These are phyloP conservation scores for Metschnikowia continentalis DNA, from an alignment of 805 yeast species.

Conservation along the genomic window DNA sequence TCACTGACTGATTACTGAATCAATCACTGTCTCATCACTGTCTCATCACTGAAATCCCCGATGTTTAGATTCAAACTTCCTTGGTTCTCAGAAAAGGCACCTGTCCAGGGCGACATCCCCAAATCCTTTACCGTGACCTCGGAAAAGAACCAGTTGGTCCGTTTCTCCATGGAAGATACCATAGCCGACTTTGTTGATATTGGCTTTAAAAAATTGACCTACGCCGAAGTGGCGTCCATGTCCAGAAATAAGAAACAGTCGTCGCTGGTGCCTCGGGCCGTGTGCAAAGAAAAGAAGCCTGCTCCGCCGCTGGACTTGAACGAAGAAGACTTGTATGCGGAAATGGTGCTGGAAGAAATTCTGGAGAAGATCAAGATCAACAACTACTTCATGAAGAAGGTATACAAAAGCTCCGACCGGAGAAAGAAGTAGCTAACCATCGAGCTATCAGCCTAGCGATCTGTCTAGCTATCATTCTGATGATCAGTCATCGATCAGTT, in stretches of 20 bases:
- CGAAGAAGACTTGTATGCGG: constrained; percentile 5
- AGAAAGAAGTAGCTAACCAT: not conserved
- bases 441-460: too few relatives aligned
- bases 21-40: too few relatives aligned
- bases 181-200: constrained; percentile 36
- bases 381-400: constrained; percentile 19
- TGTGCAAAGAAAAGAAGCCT: not conserved
- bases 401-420: constrained; percentile 16
- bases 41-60: not conserved
- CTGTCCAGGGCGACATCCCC: constrained; percentile 19
- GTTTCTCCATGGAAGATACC: constrained; percentile 32
- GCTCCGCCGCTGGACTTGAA: not conserved
- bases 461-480: too few relatives aligned
- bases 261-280: constrained; percentile 4
- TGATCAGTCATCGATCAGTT: too few relatives aligned
- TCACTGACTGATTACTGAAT: too few relatives aligned
- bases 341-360: constrained; percentile 11
- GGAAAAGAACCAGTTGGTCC: constrained; percentile 23
- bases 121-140: constrained; percentile 29
- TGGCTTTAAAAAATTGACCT: constrained; percentile 32
- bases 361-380: constrained; percentile 18
- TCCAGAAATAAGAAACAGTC: constrained; percentile 22
- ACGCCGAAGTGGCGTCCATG: constrained; percentile 42
- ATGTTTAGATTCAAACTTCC: constrained; percentile 15
- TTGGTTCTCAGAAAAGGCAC: constrained; percentile 10